Base-by-base conservation (phyloP, 2,329 filamentous ascomycete genomes). In the Alternaria infectoria region DNA sequence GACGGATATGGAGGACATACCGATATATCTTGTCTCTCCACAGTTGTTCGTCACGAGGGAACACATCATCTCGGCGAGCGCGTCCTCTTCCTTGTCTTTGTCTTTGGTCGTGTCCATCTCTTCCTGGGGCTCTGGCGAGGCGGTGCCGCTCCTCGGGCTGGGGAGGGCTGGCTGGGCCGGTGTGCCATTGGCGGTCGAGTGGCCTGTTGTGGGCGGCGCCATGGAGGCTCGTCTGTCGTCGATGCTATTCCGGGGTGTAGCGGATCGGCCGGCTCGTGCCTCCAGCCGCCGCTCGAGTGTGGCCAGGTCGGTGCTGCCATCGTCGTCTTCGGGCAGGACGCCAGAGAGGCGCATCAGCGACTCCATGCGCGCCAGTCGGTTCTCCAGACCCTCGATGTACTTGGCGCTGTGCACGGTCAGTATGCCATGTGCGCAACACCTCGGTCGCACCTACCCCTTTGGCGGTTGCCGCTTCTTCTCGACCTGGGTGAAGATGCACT, bases 391-490 rank as follows among this genome's bases (percentile, higher is more conserved):
- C 80, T 98, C 95, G 71, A 98, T 97, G 78, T 99, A 99, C 81
- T 98, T 98, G 58, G 96, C 96, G 62, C 93, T 96, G 52, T 11
- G 25, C 32, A 17, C 23, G 21, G 61, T 69, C 40, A 65, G 68
- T 49, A 23, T 32, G 40, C 4, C 21, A 40, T 30, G 36, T 23
- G 10, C 54, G 32, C 40, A 50, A n/a, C 23, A 32, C 17, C 17
- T 4, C 13, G 5, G 9, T 12, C 4, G 40, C 21, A 50, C 49
- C 17, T 62, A 97, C 93, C 96, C 95, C 85, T 98, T 99, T 1
- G 95, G 96, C 57, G 96, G 95, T 80, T 92, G 96, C 62, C 96
- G 88, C 86, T 99, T 99, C 89, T 99, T 99, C 84, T 99, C 96
- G 40, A 98, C 94, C 79, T 97, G 93, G 1, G 96, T 98, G 78